Conservation (phyloP, 257 asterid species). For the Fraxinus anomala region DNA sequence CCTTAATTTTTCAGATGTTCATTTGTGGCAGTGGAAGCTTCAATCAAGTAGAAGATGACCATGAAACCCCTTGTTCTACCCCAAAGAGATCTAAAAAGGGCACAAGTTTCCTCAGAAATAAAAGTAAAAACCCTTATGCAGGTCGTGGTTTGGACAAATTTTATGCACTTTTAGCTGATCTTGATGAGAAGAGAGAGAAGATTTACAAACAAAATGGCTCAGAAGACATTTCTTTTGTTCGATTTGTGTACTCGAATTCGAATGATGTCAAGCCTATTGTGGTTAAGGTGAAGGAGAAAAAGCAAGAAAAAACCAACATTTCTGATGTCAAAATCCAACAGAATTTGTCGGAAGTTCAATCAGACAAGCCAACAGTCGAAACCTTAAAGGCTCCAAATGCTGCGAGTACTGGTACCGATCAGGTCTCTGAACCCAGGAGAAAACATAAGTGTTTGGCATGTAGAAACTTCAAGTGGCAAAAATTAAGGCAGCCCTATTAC, state of each 20-base stretch:
- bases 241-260: constrained; percentile 52
- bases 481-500: constrained; percentile 30
- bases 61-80: constrained; percentile 44
- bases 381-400: background rate
- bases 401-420: no score
- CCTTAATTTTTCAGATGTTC: constrained; percentile 36
- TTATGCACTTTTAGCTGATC: constrained; percentile 57
- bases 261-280: constrained; percentile 46
- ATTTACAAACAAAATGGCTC: constrained; percentile 47
- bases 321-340: background rate
- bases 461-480: constrained; percentile 23
- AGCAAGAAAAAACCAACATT: background rate
- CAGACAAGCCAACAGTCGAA: background rate
- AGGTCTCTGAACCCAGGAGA: no score
- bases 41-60: constrained; percentile 38
- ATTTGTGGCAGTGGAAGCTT: constrained; percentile 64
- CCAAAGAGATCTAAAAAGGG: constrained; percentile 47
- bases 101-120: constrained; percentile 38
- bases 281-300: constrained; percentile 40
- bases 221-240: constrained; percentile 54
- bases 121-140: constrained; percentile 54
- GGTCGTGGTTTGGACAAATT: constrained; percentile 54
- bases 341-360: background rate
- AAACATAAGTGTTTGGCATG: background rate
- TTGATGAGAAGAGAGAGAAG: constrained; percentile 47